Conservation (phyloP, 192 early-diverging fungal genomes). For the Geranomyces variabilis region DNA sequence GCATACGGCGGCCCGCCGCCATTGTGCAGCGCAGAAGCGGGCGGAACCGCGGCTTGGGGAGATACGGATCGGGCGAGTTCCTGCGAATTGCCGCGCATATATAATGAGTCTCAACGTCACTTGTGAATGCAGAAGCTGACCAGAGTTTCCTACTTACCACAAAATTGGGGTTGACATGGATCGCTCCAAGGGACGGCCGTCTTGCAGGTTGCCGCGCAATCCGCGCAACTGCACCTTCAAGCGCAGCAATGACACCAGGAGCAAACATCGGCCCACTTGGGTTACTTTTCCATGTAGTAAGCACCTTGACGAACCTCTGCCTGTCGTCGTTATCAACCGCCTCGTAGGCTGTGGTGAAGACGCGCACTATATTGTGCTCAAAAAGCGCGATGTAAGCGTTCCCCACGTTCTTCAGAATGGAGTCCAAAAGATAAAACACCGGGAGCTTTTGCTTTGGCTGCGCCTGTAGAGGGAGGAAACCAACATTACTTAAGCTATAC, state of each 20-base stretch:
- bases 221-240: conserved; percentile 46
- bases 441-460: conserved; percentile 80
- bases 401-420: conserved; percentile 94
- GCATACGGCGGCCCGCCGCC: too few relatives aligned
- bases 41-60: neutral
- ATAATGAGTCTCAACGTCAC: neutral
- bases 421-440: conserved; percentile 89
- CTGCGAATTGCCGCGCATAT: neutral
- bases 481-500: neutral
- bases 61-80: conserved; percentile 8
- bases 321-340: conserved; percentile 67
- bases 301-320: conserved; percentile 72
- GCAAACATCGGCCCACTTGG: conserved; percentile 68
- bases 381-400: conserved; percentile 74
- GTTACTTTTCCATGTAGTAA: conserved; percentile 81
- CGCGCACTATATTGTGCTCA: conserved; percentile 67
- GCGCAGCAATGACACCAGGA: conserved; percentile 54
- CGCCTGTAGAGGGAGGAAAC: conserved; percentile 58
- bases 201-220: conserved; percentile 28
- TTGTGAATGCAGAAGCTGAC: neutral
- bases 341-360: conserved; percentile 78
- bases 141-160: conserved; percentile 38
- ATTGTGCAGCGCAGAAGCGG: neutral
- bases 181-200: conserved; percentile 31
- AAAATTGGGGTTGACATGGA: conserved; percentile 68